Evolutionary conservation across 768 basidiomycete species (phyloP).

Genomic region (Saitozyma podzolica): DNA sequence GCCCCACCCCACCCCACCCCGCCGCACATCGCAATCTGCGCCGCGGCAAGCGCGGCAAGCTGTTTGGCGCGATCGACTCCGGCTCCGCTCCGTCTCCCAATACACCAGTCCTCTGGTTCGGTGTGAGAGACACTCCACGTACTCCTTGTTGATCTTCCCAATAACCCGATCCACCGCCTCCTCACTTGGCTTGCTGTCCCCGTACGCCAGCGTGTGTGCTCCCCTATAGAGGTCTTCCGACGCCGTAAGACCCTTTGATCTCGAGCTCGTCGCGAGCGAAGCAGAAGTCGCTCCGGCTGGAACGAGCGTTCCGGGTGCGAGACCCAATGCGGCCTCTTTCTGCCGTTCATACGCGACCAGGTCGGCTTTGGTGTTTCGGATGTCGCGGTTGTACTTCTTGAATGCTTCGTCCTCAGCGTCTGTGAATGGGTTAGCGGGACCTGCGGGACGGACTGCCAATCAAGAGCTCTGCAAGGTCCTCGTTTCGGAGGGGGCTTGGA

Average conservation of each 20-base stretch:
- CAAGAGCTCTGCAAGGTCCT: no score
- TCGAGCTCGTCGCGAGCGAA: constrained; percentile 7
- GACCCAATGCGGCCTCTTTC: constrained; percentile 79
- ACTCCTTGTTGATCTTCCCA: constrained; percentile 90
- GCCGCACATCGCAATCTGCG: background rate
- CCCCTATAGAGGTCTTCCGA: constrained; percentile 85
- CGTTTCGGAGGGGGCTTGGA: no score
- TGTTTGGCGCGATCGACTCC: background rate
- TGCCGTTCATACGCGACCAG: constrained; percentile 81
- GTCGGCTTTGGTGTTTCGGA: constrained; percentile 85
- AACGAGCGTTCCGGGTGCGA: constrained; percentile 67
- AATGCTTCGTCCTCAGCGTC: constrained; percentile 89
- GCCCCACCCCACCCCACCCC: no score
- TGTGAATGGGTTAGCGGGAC: constrained; percentile 45
- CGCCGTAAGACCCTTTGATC: constrained; percentile 55
- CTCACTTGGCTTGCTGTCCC: constrained; percentile 90
- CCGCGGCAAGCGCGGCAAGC: background rate
- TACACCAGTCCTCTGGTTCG: no score
- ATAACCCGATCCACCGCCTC: constrained; percentile 93
- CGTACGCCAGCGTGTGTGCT: constrained; percentile 87
- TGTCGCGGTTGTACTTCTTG: constrained; percentile 85
- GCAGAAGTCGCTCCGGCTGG: constrained; percentile 48
- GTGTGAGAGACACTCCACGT: constrained; percentile 52
- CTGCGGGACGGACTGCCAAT: no score
- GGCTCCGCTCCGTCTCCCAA: no score